Conservation (phyloP, 441 rosid species). For the Omphalea diandra region DNA sequence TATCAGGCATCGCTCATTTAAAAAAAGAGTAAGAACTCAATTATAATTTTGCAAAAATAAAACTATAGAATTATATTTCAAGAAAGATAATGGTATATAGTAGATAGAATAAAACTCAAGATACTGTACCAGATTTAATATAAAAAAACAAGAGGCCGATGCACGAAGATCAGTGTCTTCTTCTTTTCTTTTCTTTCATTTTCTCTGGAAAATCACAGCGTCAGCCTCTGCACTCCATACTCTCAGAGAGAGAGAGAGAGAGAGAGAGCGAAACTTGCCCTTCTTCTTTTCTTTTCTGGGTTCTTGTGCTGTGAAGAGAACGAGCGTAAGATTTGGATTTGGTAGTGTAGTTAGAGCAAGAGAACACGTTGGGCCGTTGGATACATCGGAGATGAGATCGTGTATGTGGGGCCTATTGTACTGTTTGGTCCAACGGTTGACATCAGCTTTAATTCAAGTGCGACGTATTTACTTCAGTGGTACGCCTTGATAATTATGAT, state of each 20-base stretch:
- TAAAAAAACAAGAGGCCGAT: constrained; percentile 12
- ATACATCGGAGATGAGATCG: neutral
- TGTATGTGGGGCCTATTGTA: neutral
- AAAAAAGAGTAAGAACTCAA: neutral
- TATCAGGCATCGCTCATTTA: neutral
- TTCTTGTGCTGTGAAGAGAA: neutral
- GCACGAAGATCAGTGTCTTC: constrained; percentile 18
- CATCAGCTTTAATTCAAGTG: no score
- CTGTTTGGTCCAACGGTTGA: constrained; percentile 2
- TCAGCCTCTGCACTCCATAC: constrained; percentile 18
- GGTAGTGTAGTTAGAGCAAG: neutral
- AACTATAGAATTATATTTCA: neutral
- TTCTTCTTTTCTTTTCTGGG: neutral
- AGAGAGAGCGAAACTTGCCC: constrained; percentile 7
- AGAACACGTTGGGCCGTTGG: constrained; percentile 23
- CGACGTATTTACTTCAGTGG: no score
- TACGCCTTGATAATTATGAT: no score
- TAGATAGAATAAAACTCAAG: constrained; percentile 12
- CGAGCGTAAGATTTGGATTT: constrained; percentile 10
- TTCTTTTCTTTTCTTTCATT: constrained; percentile 23
- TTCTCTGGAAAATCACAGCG: constrained; percentile 32
- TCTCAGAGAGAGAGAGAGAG: constrained; percentile 3
- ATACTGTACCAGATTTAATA: constrained; percentile 28
- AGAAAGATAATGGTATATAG: neutral
- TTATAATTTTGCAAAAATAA: constrained; percentile 10